Conservation (phyloP, 2,329 filamentous ascomycete species). For the Calonectria multiphialidica region DNA sequence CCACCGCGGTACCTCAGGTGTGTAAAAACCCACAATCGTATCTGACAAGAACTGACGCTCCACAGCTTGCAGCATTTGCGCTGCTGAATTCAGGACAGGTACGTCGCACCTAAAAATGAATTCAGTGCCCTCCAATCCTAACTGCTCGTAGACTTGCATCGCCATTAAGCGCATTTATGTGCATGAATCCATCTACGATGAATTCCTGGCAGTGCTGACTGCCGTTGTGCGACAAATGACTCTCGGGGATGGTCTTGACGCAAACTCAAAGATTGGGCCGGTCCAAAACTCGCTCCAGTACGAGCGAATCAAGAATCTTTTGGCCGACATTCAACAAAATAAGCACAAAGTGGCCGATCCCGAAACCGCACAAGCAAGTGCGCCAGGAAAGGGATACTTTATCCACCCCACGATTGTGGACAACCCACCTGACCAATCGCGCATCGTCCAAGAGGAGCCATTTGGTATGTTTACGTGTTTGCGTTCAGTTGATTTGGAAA, state of each 20-base stretch:
- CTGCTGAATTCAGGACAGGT: constrained; percentile 51
- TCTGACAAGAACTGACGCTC: neutral
- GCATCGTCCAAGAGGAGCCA: neutral
- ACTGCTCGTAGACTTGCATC: constrained; percentile 25
- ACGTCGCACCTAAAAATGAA: neutral
- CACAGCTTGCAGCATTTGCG: neutral
- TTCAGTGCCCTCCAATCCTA: neutral
- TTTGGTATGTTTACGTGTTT: constrained; percentile 3
- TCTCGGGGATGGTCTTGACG: neutral
- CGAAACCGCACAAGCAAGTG: neutral
- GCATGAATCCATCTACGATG: constrained; percentile 61
- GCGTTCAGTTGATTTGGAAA: neutral
- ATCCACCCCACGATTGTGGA: constrained; percentile 5
- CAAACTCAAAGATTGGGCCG: constrained; percentile 54
- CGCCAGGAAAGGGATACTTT: neutral
- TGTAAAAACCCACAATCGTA: neutral
- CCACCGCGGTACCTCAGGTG: neutral
- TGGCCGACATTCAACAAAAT: neutral
- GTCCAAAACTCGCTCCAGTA: constrained; percentile 74
- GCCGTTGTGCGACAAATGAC: neutral
- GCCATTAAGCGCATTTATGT: constrained; percentile 69
- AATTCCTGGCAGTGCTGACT: neutral
- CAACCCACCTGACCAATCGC: neutral
- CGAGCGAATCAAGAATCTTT: neutral
- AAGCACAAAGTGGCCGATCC: neutral